A percentile compares a stretch with the other conserved stretches of the same genome.
Evolutionary conservation across 352 stramenopile genomes (phyloP).

Genomic region (Phytopythium boreale): DNA sequence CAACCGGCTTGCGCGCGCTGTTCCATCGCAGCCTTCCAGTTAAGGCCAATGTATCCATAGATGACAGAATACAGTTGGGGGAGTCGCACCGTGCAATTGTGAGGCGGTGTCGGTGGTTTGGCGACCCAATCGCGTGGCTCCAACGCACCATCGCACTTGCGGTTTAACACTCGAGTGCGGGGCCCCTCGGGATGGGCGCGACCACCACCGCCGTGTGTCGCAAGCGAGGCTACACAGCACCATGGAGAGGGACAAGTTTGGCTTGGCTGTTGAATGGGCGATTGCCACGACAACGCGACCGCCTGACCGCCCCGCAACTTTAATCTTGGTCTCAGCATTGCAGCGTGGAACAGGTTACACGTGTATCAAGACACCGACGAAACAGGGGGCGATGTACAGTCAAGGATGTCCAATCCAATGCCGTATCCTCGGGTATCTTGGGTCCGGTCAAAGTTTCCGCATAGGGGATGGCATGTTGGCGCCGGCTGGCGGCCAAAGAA

Average conservation of each 20-base stretch:
- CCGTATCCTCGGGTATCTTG: neutral
- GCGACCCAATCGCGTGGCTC: slow-evolving; percentile 2
- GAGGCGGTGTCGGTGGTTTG: neutral
- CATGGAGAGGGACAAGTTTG: neutral
- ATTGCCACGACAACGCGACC: neutral
- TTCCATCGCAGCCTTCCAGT: no score
- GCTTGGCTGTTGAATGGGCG: neutral
- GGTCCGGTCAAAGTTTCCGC: neutral
- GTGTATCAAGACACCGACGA: neutral
- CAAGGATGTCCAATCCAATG: neutral
- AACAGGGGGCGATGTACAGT: neutral
- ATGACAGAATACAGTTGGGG: no score
- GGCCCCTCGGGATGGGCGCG: neutral
- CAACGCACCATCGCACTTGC: neutral
- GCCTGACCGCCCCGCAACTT: neutral
- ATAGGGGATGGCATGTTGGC: neutral
- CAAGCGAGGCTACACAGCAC: neutral
- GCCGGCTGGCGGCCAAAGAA: slow-evolving; percentile 2
- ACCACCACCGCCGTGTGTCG: neutral
- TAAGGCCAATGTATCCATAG: neutral
- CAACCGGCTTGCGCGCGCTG: no score
- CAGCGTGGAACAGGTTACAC: neutral
- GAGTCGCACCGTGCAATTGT: neutral
- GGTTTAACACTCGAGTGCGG: slow-evolving; percentile 2
- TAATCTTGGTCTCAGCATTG: neutral